phyloP scores from a whole-genome alignment of 2,329 filamentous ascomycete species.

The Neospermospora avenae region DNA sequence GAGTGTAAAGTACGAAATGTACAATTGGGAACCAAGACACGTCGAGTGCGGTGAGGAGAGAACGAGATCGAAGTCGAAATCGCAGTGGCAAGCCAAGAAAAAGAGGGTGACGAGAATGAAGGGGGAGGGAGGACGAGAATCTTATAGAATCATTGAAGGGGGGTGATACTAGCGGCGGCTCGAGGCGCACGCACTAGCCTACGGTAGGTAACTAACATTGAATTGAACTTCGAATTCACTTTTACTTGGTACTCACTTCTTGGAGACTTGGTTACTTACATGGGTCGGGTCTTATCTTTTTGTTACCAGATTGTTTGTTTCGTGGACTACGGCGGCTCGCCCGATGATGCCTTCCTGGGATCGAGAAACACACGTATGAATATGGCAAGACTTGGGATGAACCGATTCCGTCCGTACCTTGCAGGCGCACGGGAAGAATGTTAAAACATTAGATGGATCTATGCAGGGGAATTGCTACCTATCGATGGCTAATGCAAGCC shows the following conservation, averaged over 20 bases:
- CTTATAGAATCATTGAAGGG: not conserved
- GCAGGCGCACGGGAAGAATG: conserved; percentile 9
- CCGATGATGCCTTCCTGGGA: not conserved
- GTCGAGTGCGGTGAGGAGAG: conserved; percentile 11
- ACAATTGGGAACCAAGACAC: conserved; percentile 2
- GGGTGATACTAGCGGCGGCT: not conserved
- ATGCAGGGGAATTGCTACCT: not conserved
- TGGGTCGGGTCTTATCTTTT: not conserved
- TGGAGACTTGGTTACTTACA: not conserved
- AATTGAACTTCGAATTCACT: not conserved
- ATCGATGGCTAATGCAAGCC: conserved; percentile 11
- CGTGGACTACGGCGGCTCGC: not conserved
- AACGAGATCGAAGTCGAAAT: not conserved
- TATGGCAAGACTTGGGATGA: conserved; percentile 4
- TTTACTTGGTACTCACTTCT: not conserved
- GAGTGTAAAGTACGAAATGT: conserved; percentile 22
- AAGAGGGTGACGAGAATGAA: not conserved
- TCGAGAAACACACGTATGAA: not conserved
- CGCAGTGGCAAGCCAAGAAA: conserved; percentile 2
- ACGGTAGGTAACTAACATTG: too few relatives aligned
- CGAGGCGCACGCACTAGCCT: not conserved
- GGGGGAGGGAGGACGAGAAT: not conserved
- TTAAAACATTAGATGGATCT: not conserved
- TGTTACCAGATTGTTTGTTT: not conserved
- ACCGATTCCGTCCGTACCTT: conserved; percentile 6